Evolutionary conservation across 23 red algal species (phyloP).

Genomic region (Gracilaria vermiculophylla): DNA sequence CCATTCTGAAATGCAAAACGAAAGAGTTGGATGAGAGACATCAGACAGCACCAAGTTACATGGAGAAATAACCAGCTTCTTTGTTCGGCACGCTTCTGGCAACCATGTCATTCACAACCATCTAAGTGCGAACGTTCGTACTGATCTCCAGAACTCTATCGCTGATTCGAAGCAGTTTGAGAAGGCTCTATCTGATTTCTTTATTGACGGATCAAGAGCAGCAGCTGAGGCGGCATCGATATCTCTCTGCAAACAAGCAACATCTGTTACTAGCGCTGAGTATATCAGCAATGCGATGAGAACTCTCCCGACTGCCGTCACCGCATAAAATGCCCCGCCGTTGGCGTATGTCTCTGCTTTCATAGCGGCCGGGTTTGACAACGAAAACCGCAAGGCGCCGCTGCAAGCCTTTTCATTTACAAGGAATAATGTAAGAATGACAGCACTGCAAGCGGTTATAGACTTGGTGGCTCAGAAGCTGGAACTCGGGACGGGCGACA

Average conservation of each 20-base stretch:
- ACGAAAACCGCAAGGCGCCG: not conserved
- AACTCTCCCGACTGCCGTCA: constrained; percentile 1
- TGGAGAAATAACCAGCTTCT: no score
- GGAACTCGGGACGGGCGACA: not conserved
- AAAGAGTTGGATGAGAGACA: no score
- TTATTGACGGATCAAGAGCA: not conserved
- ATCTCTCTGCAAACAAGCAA: not conserved
- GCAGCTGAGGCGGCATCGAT: not conserved
- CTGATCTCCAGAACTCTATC: not conserved
- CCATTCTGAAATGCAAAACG: no score
- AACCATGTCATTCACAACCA: not conserved
- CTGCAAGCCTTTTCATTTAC: not conserved
- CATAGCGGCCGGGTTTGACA: not conserved
- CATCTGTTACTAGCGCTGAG: not conserved
- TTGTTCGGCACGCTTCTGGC: no score
- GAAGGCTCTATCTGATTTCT: not conserved
- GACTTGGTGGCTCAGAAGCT: not conserved
- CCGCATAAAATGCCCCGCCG: not conserved
- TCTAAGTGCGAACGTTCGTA: not conserved
- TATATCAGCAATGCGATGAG: not conserved
- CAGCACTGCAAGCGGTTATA: not conserved
- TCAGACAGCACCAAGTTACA: no score
- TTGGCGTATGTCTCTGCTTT: not conserved
- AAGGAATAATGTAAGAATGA: not conserved
- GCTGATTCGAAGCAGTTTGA: not conserved